A percentile compares a stretch with the other conserved stretches of the same genome.
These are phyloP conservation scores for Xerocomellus amylosporus DNA, from an alignment of 768 basidiomycete genomes.

Conservation along the genomic window DNA sequence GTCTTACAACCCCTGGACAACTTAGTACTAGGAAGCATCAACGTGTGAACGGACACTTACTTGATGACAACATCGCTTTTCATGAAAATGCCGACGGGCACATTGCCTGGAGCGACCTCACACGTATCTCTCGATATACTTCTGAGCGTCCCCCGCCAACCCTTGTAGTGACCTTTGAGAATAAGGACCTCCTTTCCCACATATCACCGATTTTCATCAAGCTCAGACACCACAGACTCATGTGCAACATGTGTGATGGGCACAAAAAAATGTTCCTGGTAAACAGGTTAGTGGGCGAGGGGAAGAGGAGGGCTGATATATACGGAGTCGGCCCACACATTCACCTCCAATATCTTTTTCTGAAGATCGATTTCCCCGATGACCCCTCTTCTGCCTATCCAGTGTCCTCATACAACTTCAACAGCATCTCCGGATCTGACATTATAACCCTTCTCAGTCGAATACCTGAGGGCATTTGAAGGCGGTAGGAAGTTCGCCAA, in stretches of 20 bases:
- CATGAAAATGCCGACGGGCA: background rate
- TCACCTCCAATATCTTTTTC: background rate
- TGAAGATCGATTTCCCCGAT: background rate
- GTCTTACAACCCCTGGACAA: too few species aligned
- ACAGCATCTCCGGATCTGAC: background rate
- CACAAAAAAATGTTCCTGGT: background rate
- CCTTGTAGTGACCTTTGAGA: background rate
- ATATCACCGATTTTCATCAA: background rate
- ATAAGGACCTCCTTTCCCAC: background rate
- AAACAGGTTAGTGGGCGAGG: background rate
- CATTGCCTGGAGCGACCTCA: background rate
- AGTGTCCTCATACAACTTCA: background rate
- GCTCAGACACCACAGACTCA: background rate
- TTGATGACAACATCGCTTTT: background rate
- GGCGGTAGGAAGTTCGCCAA: background rate
- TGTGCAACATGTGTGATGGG: constrained; percentile 2
- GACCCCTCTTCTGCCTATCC: background rate
- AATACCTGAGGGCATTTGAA: background rate
- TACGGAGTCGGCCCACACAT: background rate
- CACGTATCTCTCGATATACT: background rate
- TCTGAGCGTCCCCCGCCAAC: constrained; percentile 1
- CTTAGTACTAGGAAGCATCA: too few species aligned
- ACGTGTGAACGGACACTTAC: background rate
- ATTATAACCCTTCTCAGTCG: background rate
- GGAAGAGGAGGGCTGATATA: background rate